Base-by-base conservation (phyloP, 441 rosid genomes). In the Erysimum cheiri region DNA sequence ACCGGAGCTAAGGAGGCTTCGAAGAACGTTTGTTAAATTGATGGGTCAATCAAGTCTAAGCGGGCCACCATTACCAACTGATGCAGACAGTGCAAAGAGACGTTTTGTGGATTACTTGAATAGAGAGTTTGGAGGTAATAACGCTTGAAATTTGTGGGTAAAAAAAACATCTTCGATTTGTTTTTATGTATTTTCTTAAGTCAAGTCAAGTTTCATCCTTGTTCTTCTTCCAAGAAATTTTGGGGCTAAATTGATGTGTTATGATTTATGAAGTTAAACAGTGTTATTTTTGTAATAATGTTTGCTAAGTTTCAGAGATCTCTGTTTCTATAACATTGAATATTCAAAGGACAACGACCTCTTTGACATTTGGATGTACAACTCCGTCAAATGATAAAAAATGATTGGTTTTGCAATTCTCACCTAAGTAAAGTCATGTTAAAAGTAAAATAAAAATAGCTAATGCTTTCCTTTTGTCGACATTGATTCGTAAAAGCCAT, bases 81-180 rank as follows among this genome's bases (percentile, higher is more conserved):
- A 89, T 74, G 86, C 96, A 6, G 92, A 87, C n/a, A 86, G 93
- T 53, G 95, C 91, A 13, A 95, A 90, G 81, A 87, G 96, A 81
- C 90, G 88, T 90, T 92, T 95, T 71, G 84, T 89, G 8, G 97
- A 95, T 77, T 92, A 89, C 82, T 85, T 95, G 86, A 95, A 92
- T 82, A 79, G 96, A 81, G 98, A 92, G 81, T 69, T 89, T 14
- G 90, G 84, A 47, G 73, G 75, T 57, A 56, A 71, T 64, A 80
- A 80, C 48, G 46, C 47, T 68, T 69, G 60, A 69, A 59, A 57
- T 6, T 40, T 24, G 29, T 69, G 56, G 17, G 59, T 29, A n/a
- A 15, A 44, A 22, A 1, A 35, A 35, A 26, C 40, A 68, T 47
- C 11, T 15, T 37, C 68, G 8, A 0, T 68, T 68, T 43, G 49